phyloP scores from a whole-genome alignment of 345 rosid genomes.

The Eucalyptus melliodora region DNA sequence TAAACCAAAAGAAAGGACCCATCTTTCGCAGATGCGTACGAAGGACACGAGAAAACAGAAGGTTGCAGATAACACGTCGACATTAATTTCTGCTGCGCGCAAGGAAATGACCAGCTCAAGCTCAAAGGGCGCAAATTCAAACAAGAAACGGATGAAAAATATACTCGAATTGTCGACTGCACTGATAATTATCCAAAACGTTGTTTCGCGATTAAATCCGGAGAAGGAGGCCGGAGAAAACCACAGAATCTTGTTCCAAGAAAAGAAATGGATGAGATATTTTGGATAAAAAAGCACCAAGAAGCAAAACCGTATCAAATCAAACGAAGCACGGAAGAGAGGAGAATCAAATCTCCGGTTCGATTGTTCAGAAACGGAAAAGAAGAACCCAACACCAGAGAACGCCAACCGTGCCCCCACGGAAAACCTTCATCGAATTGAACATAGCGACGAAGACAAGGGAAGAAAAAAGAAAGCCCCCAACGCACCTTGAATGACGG shows the following conservation, averaged over 20 bases:
- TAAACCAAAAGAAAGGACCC: background rate
- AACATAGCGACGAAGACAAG: background rate
- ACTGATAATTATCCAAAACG: background rate
- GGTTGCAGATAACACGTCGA: background rate
- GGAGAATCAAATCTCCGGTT: background rate
- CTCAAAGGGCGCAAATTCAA: background rate
- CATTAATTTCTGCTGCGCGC: background rate
- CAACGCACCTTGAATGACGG: slow-evolving; percentile 52
- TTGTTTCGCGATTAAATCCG: background rate
- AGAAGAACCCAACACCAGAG: background rate
- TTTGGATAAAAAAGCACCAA: background rate
- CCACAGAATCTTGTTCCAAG: background rate
- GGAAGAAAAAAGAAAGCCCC: background rate
- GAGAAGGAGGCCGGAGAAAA: background rate
- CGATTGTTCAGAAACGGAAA: background rate
- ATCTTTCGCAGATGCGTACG: background rate
- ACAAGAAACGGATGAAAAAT: background rate
- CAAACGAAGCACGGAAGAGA: background rate
- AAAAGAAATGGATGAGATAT: background rate
- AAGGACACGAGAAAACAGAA: background rate
- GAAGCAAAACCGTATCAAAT: background rate
- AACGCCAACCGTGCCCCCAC: background rate
- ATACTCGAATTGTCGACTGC: background rate
- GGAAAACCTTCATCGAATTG: background rate
- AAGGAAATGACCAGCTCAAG: background rate